Evolutionary conservation across 768 basidiomycete genomes (phyloP), one percentile per base, ranked within the genome.

Genomic region (Hygrophoropsis aurantiaca): DNA sequence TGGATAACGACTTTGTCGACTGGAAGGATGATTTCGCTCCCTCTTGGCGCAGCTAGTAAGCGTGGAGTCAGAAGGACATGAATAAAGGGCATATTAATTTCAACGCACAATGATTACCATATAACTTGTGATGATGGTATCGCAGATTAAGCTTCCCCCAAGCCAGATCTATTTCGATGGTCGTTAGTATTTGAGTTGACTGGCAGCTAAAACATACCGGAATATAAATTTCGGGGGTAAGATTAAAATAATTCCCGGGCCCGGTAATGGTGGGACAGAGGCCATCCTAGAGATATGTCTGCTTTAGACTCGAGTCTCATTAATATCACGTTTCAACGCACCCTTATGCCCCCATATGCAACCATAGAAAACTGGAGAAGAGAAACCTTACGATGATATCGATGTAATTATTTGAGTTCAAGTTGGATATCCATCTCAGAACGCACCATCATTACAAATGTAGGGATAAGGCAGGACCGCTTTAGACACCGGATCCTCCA

Each of bases 281-380:
- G 6, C 27, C 27, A 13, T 7, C 6, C 27, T 30, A n/a, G n/a
- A n/a, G n/a, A n/a, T n/a, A n/a, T n/a, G n/a, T n/a, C n/a, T n/a
- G n/a, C n/a, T n/a, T n/a, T n/a, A n/a, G n/a, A 13, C 13, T 30
- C 7, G 13, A 30, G n/a, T n/a, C 13, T 13, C 27, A 13, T 13
- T 30, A 6, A 30, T 30, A 30, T 6, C 7, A 6, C 6, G 13
- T 13, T 30, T 6, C 6, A 13, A 30, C 21, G 24, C 33, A 37
- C 51, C 40, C 24, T 16, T 25, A 53, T 16, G 6, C 10, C 40
- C 18, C 54, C n/a, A 16, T 30, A 39, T 40, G 18, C 49, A n/a
- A 62, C 16, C 11, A 59, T 57, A 11, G 18, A 15, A 2, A 60
- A 40, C 40, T 60, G 59, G n/a, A 60, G 32, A 5, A 60, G 40